Conservation (phyloP, 1,284 basidiomycete genomes). For the Marasmius fiardii region DNA sequence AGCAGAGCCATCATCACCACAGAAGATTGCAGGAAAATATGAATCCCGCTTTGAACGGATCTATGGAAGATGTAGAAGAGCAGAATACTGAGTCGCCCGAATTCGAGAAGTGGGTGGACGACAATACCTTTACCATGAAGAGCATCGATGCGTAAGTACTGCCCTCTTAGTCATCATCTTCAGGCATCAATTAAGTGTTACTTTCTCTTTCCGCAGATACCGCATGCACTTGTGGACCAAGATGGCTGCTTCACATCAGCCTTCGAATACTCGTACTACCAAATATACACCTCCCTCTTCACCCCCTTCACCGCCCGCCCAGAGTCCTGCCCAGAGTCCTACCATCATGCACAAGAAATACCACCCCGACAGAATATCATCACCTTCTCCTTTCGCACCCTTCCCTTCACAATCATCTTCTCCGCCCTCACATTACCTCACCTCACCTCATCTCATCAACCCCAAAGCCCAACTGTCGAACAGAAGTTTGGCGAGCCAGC, state of each 20-base stretch:
- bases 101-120: slow-evolving; percentile 72
- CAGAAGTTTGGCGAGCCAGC: slow-evolving; percentile 11
- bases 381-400: neutral
- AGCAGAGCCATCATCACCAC: slow-evolving; percentile 14
- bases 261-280: neutral
- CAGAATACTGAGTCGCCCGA: slow-evolving; percentile 18
- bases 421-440: slow-evolving; percentile 1
- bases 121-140: slow-evolving; percentile 80
- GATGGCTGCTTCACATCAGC: slow-evolving; percentile 53
- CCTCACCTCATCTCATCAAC: slow-evolving; percentile 10
- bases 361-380: neutral
- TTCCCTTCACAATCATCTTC: slow-evolving; percentile 9
- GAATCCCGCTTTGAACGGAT: slow-evolving; percentile 69
- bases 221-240: slow-evolving; percentile 87
- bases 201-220: slow-evolving; percentile 34
- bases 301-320: slow-evolving; percentile 24
- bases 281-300: slow-evolving; percentile 26
- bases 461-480: slow-evolving; percentile 6
- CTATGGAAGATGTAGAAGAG: slow-evolving; percentile 23
- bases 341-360: neutral
- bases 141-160: slow-evolving; percentile 69
- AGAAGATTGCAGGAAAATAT: slow-evolving; percentile 70
- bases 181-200: slow-evolving; percentile 6
- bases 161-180: slow-evolving; percentile 14
- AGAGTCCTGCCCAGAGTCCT: neutral